phyloP scores from a whole-genome alignment of 805 yeast genomes.

The Candida peoriensis region DNA sequence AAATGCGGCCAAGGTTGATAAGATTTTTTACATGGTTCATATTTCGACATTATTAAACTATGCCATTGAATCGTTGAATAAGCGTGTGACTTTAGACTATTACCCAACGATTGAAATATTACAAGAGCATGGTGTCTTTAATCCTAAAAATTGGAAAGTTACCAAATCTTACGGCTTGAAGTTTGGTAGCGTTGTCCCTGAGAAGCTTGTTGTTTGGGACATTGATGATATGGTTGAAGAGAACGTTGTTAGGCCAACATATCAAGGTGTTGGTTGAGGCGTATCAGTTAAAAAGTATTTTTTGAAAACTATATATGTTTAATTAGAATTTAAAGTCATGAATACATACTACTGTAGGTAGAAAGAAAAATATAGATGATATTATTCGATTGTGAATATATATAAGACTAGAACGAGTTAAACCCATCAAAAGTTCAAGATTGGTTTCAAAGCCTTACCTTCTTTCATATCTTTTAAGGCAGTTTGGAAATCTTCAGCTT shows the following conservation, averaged over 20 bases:
- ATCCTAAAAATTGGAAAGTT: slow-evolving; percentile 9
- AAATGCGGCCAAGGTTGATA: neutral
- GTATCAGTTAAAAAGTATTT: no score
- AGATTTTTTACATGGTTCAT: slow-evolving; percentile 5
- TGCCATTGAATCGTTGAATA: neutral
- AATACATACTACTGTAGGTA: no score
- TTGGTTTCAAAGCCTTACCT: slow-evolving; percentile 1
- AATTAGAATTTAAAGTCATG: no score
- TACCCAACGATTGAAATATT: slow-evolving; percentile 6
- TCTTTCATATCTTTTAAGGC: slow-evolving; percentile 1
- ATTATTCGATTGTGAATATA: no score
- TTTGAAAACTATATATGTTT: no score
- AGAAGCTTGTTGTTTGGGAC: slow-evolving; percentile 9
- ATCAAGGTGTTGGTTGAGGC: no score
- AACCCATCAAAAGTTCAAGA: neutral
- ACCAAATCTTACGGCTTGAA: slow-evolving; percentile 8
- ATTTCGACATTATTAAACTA: slow-evolving; percentile 3
- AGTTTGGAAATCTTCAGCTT: neutral
- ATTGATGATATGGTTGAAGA: slow-evolving; percentile 6
- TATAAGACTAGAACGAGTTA: no score
- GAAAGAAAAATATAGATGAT: no score
- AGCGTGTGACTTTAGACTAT: neutral
- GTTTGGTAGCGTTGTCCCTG: slow-evolving; percentile 8
- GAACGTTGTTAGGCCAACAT: slow-evolving; percentile 6
- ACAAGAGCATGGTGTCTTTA: slow-evolving; percentile 5